Percentiles rank a stretch among this genome's conserved stretches.
Evolutionary conservation across 768 basidiomycete species (phyloP).

Genomic region (Rubroboletus pulcherrimus): DNA sequence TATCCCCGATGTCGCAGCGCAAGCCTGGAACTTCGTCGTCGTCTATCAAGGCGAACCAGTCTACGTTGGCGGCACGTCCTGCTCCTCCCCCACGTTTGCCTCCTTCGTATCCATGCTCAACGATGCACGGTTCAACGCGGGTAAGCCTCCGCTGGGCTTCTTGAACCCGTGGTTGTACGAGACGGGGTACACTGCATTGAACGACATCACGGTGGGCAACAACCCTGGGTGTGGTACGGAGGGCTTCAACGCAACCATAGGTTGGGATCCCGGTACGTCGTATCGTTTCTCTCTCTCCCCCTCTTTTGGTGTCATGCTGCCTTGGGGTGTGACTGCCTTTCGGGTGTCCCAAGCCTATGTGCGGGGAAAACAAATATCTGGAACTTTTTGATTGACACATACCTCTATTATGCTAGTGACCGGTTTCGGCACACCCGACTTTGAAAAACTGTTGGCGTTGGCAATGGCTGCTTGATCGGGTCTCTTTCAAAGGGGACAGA

Average conservation of each 20-base stretch:
- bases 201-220: conserved; percentile 57
- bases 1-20: conserved; percentile 66
- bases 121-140: conserved; percentile 49
- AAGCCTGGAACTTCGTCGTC: conserved; percentile 47
- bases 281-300: not conserved
- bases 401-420: conserved; percentile 37
- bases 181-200: conserved; percentile 34
- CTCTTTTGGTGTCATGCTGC: no score
- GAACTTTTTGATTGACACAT: not conserved
- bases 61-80: conserved; percentile 62
- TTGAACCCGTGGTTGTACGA: conserved; percentile 61
- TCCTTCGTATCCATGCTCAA: conserved; percentile 63
- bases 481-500: no score
- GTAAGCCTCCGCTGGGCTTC: conserved; percentile 52
- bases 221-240: conserved; percentile 59
- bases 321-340: not conserved
- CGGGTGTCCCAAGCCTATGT: no score
- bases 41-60: conserved; percentile 37
- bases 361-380: no score
- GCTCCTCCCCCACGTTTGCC: conserved; percentile 60
- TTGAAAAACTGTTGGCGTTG: conserved; percentile 41
- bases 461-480: conserved; percentile 20
- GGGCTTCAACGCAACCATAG: conserved; percentile 59
- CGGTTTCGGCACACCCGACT: conserved; percentile 54
- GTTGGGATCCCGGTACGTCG: conserved; percentile 57